A percentile compares a stretch with the other conserved stretches of the same genome.
These are phyloP conservation scores for Teratosphaeria viscida DNA, from an alignment of 2,329 filamentous ascomycete genomes.

Conservation along the genomic window DNA sequence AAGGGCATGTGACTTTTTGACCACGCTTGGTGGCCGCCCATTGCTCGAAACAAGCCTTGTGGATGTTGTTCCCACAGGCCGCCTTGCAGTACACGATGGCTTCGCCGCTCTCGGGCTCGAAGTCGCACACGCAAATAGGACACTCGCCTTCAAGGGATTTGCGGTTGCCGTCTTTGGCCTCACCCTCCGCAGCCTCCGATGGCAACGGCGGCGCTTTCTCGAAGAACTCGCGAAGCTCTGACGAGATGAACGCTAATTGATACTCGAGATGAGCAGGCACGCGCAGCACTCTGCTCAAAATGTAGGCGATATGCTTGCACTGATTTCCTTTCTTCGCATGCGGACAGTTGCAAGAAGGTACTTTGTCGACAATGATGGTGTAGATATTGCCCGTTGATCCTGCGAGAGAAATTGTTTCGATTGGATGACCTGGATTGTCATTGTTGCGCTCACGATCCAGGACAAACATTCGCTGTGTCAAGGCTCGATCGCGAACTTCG, in stretches of 20 bases:
- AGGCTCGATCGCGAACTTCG: conserved; percentile 12
- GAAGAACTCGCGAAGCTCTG: conserved; percentile 49
- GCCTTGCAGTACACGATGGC: conserved; percentile 49
- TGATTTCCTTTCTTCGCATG: conserved; percentile 36
- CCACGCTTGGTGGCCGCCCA: conserved; percentile 31
- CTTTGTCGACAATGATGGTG: conserved; percentile 42
- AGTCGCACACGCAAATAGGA: conserved; percentile 51
- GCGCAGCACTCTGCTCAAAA: conserved; percentile 49
- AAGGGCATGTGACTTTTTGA: conserved; percentile 20
- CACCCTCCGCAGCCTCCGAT: conserved; percentile 18
- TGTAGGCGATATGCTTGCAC: conserved; percentile 56
- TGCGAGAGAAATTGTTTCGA: conserved; percentile 47
- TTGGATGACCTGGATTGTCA: conserved; percentile 34
- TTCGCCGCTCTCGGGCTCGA: conserved; percentile 33
- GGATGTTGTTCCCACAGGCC: conserved; percentile 54
- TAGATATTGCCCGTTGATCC: conserved; percentile 55
- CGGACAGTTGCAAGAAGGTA: conserved; percentile 29
- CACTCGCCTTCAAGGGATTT: conserved; percentile 53
- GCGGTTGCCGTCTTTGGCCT: conserved; percentile 38
- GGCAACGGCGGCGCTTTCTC: conserved; percentile 41
- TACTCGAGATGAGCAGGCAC: conserved; percentile 46
- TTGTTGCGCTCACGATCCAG: conserved; percentile 39
- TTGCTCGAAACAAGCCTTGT: conserved; percentile 45
- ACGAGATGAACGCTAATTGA: conserved; percentile 49
- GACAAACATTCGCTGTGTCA: conserved; percentile 41